Base-by-base conservation (phyloP, 176 grass and related monocot species). In the Dactylis glomerata region DNA sequence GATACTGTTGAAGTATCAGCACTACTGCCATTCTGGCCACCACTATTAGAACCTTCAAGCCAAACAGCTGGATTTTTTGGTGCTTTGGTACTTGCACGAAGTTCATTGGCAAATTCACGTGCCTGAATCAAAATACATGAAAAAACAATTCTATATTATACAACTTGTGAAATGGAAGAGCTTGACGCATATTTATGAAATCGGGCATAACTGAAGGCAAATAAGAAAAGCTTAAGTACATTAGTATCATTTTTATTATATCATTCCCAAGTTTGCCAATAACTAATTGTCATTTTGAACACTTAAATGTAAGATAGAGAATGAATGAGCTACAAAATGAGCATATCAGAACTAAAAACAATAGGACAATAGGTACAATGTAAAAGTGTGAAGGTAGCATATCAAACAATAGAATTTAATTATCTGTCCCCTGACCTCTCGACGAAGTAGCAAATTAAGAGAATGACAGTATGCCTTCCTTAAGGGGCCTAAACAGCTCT, bases 101-200 rank as follows among this genome's bases (percentile, higher is more conserved):
- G 93, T 90, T 99, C 93, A 82, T 94, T 99, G 59, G 96, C 91
- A 86, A 99, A 99, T 87, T 99, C 96, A 74, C 93, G 96, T 85
- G 96, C 96, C 96, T 99, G 75, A 33, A 81, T 68, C 10, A 83
- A 73, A 87, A 83, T 70, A 81, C 52, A 58, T 56, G 41, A 58
- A 83, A 64, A 81, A 31, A 41, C 15, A 17, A 55, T 56, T 76
- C 1, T 28, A 76, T 51, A 41, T 68, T 34, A 77, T 36, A 20
- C 23, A 64, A 14, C 9, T 17, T 12, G 37, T 58, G 41, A 75
- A 83, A 68, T 24, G 15, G 44, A 40, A 36, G 70, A 65, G 45
- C 15, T 5, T 50, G 64, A 55, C 19, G 4, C 34, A 46, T 55
- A 33, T 44, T 44, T 85, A 37, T 22, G 49, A 72, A 49, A 24